Percentiles rank a stretch among this genome's conserved stretches.
Conservation (phyloP, 2,329 filamentous ascomycete species). For the Akanthomyces lecanii region DNA sequence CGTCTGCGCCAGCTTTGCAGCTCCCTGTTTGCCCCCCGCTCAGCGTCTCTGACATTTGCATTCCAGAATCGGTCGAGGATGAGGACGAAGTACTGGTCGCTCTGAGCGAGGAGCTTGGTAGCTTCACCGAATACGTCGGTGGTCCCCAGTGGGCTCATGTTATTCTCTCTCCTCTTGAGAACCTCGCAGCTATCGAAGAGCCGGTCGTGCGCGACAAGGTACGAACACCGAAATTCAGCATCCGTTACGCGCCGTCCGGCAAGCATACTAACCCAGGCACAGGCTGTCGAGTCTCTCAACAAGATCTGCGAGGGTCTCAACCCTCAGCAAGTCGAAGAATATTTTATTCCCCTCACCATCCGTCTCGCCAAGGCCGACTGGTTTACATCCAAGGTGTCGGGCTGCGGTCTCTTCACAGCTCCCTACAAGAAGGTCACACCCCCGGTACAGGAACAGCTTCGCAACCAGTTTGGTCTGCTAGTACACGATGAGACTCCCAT, state of each 20-base stretch:
- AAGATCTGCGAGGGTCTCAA: slow-evolving; percentile 96
- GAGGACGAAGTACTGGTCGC: slow-evolving; percentile 98
- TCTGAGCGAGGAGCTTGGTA: slow-evolving; percentile 91
- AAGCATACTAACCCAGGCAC: slow-evolving; percentile 15
- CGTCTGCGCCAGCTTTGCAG: slow-evolving; percentile 19
- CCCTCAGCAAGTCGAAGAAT: slow-evolving; percentile 88
- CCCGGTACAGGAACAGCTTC: slow-evolving; percentile 82
- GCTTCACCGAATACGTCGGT: slow-evolving; percentile 96
- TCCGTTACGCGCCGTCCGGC: not conserved
- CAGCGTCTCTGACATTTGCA: slow-evolving; percentile 21
- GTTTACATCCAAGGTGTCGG: slow-evolving; percentile 99
- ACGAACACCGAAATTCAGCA: slow-evolving; percentile 25
- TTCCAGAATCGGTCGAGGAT: slow-evolving; percentile 92
- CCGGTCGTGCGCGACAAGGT: slow-evolving; percentile 98
- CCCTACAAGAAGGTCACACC: slow-evolving; percentile 90
- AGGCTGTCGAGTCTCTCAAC: slow-evolving; percentile 98
- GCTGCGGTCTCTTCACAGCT: slow-evolving; percentile 88
- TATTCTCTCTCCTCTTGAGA: slow-evolving; percentile 93
- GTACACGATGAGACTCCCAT: slow-evolving; percentile 99
- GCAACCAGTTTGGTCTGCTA: slow-evolving; percentile 85
- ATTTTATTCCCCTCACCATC: slow-evolving; percentile 92
- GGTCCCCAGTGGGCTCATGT: slow-evolving; percentile 92
- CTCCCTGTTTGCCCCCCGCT: slow-evolving; percentile 18
- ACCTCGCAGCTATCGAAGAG: slow-evolving; percentile 96
- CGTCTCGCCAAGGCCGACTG: slow-evolving; percentile 98